Evolutionary conservation across 2,329 filamentous ascomycete genomes (phyloP).

Genomic region (Ceratocystis diversiconidia): DNA sequence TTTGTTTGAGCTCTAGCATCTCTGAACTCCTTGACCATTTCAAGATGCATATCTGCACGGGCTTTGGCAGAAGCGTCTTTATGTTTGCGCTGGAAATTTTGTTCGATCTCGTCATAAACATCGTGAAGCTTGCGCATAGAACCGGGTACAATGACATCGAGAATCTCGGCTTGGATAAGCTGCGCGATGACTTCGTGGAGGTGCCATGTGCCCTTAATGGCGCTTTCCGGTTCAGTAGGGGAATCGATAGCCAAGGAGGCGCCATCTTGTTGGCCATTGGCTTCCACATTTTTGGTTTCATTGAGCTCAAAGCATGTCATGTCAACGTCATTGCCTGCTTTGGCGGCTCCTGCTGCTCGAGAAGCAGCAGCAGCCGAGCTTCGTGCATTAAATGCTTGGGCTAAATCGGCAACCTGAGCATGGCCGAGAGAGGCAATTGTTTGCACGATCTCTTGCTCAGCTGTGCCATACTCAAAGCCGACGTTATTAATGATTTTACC

Average conservation of each 20-base stretch:
- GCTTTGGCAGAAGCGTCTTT: slow-evolving; percentile 42
- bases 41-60: slow-evolving; percentile 46
- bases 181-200: slow-evolving; percentile 38
- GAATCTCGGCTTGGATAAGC: slow-evolving; percentile 49
- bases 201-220: slow-evolving; percentile 34
- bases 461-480: slow-evolving; percentile 57
- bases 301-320: slow-evolving; percentile 4
- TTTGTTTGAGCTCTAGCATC: slow-evolving; percentile 40
- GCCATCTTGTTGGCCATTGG: slow-evolving; percentile 24
- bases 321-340: slow-evolving; percentile 19
- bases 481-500: slow-evolving; percentile 70
- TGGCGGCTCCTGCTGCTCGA: slow-evolving; percentile 23
- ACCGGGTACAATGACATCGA: slow-evolving; percentile 46
- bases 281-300: slow-evolving; percentile 21
- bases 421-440: slow-evolving; percentile 66
- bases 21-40: slow-evolving; percentile 39
- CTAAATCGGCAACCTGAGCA: slow-evolving; percentile 54
- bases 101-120: slow-evolving; percentile 45
- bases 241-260: not conserved
- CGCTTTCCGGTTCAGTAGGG: slow-evolving; percentile 17
- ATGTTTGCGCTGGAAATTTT: slow-evolving; percentile 40
- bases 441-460: slow-evolving; percentile 59
- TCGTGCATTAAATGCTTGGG: slow-evolving; percentile 42
- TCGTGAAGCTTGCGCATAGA: slow-evolving; percentile 50
- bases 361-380: slow-evolving; percentile 8